These are phyloP conservation scores for Helianthus annuus DNA, from an alignment of 129 eudicot genomes.

Conservation along the genomic window DNA sequence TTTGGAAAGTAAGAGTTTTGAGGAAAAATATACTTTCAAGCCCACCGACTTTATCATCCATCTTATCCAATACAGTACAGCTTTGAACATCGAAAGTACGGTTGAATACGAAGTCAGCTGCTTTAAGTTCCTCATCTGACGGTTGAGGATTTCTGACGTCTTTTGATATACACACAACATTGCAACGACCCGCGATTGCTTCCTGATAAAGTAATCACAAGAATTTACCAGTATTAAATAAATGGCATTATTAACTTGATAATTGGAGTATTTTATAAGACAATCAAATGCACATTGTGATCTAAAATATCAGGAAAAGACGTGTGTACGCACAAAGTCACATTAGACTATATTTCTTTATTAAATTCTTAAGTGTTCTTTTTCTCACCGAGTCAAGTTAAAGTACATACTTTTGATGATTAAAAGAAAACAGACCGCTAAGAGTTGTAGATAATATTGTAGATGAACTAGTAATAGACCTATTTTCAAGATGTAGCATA, in stretches of 20 bases:
- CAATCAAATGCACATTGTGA: not conserved
- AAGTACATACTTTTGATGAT: not conserved
- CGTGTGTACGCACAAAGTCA: not conserved
- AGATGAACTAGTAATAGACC: not conserved
- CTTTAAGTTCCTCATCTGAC: conserved; percentile 60
- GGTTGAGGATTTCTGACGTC: conserved; percentile 80
- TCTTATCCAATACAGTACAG: conserved; percentile 55
- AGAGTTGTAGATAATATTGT: not conserved
- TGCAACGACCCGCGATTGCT: conserved; percentile 88
- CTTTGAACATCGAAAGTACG: conserved; percentile 77
- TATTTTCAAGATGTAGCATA: not conserved
- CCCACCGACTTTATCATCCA: conserved; percentile 67
- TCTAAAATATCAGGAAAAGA: not conserved
- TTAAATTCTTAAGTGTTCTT: not conserved
- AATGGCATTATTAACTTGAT: not conserved
- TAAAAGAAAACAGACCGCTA: not conserved
- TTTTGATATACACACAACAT: conserved; percentile 76
- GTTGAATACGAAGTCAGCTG: conserved; percentile 73
- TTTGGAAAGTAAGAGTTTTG: conserved; percentile 1
- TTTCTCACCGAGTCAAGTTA: not conserved
- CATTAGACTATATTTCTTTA: not conserved
- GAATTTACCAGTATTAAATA: conserved; percentile 18
- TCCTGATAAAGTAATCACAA: conserved; percentile 52
- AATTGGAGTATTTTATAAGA: not conserved
- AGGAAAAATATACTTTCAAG: conserved; percentile 50